Conservation (phyloP, 2,329 filamentous ascomycete species). For the Phialocephala sp. region DNA sequence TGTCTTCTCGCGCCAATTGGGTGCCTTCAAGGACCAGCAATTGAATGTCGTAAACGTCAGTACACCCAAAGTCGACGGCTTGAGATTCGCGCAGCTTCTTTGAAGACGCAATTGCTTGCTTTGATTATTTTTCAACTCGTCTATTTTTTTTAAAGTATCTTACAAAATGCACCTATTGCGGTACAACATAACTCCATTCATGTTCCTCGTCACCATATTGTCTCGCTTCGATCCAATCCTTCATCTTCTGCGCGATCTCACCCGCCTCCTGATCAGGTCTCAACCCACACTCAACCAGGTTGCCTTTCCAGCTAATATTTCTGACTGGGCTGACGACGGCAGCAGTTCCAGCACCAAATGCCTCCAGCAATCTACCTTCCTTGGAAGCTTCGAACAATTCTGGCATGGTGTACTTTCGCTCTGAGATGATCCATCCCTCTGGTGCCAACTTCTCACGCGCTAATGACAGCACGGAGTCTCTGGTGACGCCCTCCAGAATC, state of each 20-base stretch:
- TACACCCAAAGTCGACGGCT: too few relatives aligned
- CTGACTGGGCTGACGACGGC: constrained; percentile 92
- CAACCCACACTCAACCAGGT: constrained; percentile 82
- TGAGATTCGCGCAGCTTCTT: background rate
- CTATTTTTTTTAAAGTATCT: constrained; percentile 18
- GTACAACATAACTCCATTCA: constrained; percentile 75
- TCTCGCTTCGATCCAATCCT: constrained; percentile 94
- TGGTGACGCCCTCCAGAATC: constrained; percentile 92
- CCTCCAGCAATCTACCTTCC: constrained; percentile 88
- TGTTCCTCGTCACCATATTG: constrained; percentile 95
- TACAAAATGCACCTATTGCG: constrained; percentile 26
- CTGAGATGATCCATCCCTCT: constrained; percentile 85
- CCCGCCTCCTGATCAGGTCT: constrained; percentile 84
- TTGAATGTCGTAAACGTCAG: too few relatives aligned
- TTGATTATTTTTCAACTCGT: constrained; percentile 2
- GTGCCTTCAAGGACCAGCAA: too few relatives aligned
- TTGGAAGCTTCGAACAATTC: constrained; percentile 81
- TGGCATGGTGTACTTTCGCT: constrained; percentile 91
- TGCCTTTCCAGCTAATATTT: constrained; percentile 86
- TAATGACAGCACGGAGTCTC: constrained; percentile 87
- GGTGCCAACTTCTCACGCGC: constrained; percentile 82
- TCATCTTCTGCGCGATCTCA: constrained; percentile 83
- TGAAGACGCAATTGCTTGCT: constrained; percentile 15
- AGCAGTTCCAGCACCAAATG: constrained; percentile 92
- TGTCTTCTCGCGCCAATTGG: too few relatives aligned